Percentiles rank a stretch among this genome's conserved stretches.
Evolutionary conservation across 2,329 filamentous ascomycete genomes (phyloP).

Genomic region (Colletotrichum sp.): DNA sequence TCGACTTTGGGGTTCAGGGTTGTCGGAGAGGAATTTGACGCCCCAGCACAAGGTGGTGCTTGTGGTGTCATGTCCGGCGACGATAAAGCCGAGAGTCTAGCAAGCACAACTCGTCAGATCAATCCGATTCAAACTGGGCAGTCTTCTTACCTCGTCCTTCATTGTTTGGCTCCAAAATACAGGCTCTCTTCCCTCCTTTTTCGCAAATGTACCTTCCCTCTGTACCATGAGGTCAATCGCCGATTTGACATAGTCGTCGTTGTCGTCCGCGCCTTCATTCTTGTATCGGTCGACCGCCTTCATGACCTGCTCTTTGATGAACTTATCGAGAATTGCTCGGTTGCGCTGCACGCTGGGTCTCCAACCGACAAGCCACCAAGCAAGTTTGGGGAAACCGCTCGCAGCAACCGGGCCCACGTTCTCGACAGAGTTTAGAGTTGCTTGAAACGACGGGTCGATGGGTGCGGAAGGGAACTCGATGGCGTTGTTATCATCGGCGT

Average conservation of each 20-base stretch:
- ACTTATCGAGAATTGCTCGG: background rate
- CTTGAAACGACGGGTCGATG: background rate
- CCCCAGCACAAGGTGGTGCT: slow-evolving; percentile 26
- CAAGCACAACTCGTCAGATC: background rate
- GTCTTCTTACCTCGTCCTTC: slow-evolving; percentile 6
- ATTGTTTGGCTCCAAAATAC: background rate
- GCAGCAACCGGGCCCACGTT: background rate
- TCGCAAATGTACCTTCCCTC: slow-evolving; percentile 31
- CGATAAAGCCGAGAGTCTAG: slow-evolving; percentile 27
- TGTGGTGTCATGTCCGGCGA: slow-evolving; percentile 30
- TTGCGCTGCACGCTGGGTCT: background rate
- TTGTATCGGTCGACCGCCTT: background rate
- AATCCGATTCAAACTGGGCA: rapidly evolving
- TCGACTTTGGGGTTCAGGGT: slow-evolving; percentile 25
- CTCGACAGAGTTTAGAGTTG: background rate
- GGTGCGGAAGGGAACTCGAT: background rate
- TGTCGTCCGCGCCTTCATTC: background rate
- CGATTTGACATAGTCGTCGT: background rate
- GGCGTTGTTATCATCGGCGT: background rate
- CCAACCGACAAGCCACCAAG: background rate
- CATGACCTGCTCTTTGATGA: background rate
- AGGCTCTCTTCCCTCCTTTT: slow-evolving; percentile 6
- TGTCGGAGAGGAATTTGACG: slow-evolving; percentile 21
- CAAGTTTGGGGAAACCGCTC: background rate
- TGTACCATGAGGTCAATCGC: slow-evolving; percentile 37